phyloP scores from a whole-genome alignment of 139 green algal species.

The Gonium pectorale region DNA sequence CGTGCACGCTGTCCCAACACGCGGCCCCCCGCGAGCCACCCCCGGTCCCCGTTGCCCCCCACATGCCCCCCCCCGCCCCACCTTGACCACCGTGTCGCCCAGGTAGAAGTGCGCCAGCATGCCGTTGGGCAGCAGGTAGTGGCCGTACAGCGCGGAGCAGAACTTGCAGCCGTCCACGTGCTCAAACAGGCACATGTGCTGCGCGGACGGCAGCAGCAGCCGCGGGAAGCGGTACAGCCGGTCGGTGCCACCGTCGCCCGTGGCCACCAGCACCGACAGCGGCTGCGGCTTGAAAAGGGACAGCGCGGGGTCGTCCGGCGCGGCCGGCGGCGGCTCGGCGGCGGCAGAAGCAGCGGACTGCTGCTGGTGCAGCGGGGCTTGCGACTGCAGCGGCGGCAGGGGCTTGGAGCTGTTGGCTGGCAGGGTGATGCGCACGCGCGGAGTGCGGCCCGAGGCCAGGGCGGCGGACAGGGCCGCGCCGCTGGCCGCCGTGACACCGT shows the following conservation, averaged over 20 bases:
- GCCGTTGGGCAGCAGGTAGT: conserved; percentile 65
- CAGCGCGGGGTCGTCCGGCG: neutral
- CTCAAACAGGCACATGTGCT: conserved; percentile 62
- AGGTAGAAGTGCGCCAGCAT: conserved; percentile 63
- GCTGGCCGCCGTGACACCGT: neutral
- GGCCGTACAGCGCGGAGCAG: conserved; percentile 59
- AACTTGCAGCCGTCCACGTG: conserved; percentile 58
- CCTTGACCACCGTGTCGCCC: conserved; percentile 59
- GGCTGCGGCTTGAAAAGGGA: conserved; percentile 1
- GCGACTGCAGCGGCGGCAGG: neutral
- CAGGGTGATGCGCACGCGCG: neutral
- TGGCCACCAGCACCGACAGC: conserved; percentile 46
- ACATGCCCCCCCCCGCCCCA: neutral
- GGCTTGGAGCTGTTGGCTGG: neutral
- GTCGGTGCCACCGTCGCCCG: conserved; percentile 60
- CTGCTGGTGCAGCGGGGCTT: neutral
- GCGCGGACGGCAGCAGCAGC: conserved; percentile 24
- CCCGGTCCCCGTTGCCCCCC: neutral
- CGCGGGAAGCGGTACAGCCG: conserved; percentile 54
- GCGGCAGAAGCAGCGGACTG: neutral
- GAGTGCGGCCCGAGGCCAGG: neutral
- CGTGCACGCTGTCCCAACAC: no score
- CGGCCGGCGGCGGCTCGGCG: neutral
- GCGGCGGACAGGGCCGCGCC: neutral
- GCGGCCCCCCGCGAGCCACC: neutral